A percentile compares a stretch with the other conserved stretches of the same genome.
These are phyloP conservation scores for Basidiobolus meristosporus DNA, from an alignment of 371 early-diverging fungal genomes.

Conservation along the genomic window DNA sequence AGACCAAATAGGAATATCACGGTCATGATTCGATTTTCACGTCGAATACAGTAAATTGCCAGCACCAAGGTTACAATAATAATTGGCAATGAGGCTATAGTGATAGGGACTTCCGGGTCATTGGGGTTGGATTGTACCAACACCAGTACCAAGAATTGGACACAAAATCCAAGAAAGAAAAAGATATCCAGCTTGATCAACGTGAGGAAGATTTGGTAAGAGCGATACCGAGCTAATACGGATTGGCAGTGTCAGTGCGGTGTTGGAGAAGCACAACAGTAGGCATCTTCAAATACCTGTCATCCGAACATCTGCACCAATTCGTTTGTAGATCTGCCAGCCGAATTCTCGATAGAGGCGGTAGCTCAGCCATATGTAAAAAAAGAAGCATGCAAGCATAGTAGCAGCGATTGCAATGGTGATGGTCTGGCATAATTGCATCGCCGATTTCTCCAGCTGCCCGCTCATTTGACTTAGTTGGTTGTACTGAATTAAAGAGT, in stretches of 20 bases:
- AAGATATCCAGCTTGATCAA: conserved; percentile 76
- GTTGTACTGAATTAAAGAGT: conserved; percentile 44
- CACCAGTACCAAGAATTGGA: conserved; percentile 69
- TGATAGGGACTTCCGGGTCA: conserved; percentile 52
- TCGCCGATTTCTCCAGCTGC: background rate
- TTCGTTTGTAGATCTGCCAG: conserved; percentile 85
- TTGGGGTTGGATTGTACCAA: conserved; percentile 37
- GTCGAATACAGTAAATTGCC: conserved; percentile 58
- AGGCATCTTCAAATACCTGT: conserved; percentile 25
- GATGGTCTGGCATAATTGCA: conserved; percentile 2
- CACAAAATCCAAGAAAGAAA: conserved; percentile 67
- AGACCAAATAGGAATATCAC: conserved; percentile 43
- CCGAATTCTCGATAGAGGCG: conserved; percentile 76
- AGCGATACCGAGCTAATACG: conserved; percentile 50
- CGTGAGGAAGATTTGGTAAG: conserved; percentile 73
- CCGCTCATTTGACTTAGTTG: background rate
- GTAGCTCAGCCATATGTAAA: conserved; percentile 15
- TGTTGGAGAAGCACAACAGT: background rate
- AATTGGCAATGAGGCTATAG: conserved; percentile 54
- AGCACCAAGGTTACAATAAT: conserved; percentile 41
- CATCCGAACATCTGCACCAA: conserved; percentile 79
- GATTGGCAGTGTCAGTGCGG: background rate
- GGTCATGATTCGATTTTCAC: conserved; percentile 39
- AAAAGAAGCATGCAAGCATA: conserved; percentile 11
- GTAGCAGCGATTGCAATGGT: conserved; percentile 10